Evolutionary conservation across 2,329 filamentous ascomycete genomes (phyloP), one percentile per base, ranked within the genome.

Genomic region (Sphaceloma murrayae): DNA sequence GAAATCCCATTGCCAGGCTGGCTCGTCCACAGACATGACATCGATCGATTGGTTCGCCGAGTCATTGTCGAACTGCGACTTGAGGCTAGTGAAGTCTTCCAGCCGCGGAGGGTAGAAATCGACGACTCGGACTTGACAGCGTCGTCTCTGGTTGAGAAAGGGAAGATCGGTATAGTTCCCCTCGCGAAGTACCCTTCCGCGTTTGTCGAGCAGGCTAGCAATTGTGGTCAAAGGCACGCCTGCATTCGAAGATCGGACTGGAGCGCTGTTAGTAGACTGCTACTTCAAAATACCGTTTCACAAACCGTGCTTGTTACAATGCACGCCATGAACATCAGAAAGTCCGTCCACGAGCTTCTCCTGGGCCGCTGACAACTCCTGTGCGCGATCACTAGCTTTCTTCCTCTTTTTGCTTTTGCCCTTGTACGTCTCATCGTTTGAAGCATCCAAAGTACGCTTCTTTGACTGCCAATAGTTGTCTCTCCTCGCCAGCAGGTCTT

Each of bases 1-100:
- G 61, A 95, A 95, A 10, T 75, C 73, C 88, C 88, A 95, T 60
- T 91, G 78, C 83, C 85, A 94, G 5, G 49, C 56, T 45, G 9
- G 46, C 48, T 8, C 55, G 49, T 34, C 53, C 10, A 67, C 61
- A 52, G 61, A 63, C 14, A 49, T 54, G 3, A 52, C 50, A 33
- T 63, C 56, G 10, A 52, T 53, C 3, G 13, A 38, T 66, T 30
- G 63, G 66, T 45, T 34, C 24, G 6, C 34, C 19, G 16, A 31
- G 30, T 38, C 19, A 30, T 2, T 7, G 9, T 11, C 11, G 34
- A 5, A 29, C n/a, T 16, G 14, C 17, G 24, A 3, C 13, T 10
- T 26, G 9, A 14, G 22, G 54, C 57, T 56, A 2, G 82, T 68
- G 58, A 95, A 95, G 47, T 89, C 76, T 50, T 78, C 73, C 1